A percentile compares a stretch with the other conserved stretches of the same genome.
phyloP scores from a whole-genome alignment of 1,284 basidiomycete species.

The Cryptococcus sp. region DNA sequence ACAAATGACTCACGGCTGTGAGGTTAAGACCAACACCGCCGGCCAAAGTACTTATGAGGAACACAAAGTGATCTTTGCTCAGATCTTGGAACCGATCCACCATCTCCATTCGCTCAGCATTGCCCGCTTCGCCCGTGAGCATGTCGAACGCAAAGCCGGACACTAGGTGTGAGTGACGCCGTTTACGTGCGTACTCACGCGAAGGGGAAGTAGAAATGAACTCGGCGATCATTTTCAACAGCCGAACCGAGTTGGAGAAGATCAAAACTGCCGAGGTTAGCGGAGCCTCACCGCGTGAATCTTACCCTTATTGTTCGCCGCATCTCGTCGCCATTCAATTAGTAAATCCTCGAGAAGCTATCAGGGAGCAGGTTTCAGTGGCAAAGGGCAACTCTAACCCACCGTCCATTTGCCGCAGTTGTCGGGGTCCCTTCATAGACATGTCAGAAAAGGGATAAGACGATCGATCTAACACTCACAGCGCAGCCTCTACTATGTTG shows the following conservation, averaged over 20 bases:
- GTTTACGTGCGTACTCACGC: constrained; percentile 40
- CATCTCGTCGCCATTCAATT: constrained; percentile 50
- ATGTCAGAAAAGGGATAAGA: not conserved
- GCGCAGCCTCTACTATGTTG: constrained; percentile 30
- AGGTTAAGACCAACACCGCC: constrained; percentile 50
- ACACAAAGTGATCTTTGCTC: constrained; percentile 46
- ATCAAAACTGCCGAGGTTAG: constrained; percentile 47
- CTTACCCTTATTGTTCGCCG: constrained; percentile 51
- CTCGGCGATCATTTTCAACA: constrained; percentile 55
- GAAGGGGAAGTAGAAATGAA: constrained; percentile 47
- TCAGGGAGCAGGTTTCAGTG: not conserved
- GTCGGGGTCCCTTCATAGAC: constrained; percentile 38
- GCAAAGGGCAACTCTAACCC: constrained; percentile 4
- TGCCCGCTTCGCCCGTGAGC: constrained; percentile 54
- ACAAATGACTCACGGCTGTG: constrained; percentile 39
- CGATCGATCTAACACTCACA: constrained; percentile 26
- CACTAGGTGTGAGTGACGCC: constrained; percentile 33
- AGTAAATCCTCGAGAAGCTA: constrained; percentile 54
- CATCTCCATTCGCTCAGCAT: constrained; percentile 50
- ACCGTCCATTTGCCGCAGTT: constrained; percentile 59
- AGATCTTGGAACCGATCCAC: constrained; percentile 57
- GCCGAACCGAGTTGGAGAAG: constrained; percentile 55
- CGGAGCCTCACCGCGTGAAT: not conserved
- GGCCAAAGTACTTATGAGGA: constrained; percentile 51
- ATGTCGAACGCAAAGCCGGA: constrained; percentile 45